Conservation (phyloP, 2,329 filamentous ascomycete species). For the Mycosphaerella sp. region DNA sequence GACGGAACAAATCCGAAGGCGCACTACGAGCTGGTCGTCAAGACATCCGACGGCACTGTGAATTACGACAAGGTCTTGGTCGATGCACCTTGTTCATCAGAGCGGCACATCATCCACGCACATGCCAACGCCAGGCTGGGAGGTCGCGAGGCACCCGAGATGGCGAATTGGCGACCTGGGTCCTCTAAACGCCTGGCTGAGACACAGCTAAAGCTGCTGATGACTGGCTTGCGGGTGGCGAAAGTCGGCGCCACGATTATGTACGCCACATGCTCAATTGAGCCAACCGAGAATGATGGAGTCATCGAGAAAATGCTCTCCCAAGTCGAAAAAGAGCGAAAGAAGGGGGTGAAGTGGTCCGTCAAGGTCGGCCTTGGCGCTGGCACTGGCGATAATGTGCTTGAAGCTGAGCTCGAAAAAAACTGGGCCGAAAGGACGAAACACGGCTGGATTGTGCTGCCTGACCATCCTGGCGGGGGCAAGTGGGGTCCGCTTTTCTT, state of each 20-base stretch:
- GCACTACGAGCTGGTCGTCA: constrained; percentile 26
- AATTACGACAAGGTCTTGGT: constrained; percentile 40
- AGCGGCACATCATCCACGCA: constrained; percentile 37
- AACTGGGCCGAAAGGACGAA: constrained; percentile 32
- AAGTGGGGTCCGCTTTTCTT: constrained; percentile 41
- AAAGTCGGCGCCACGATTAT: constrained; percentile 35
- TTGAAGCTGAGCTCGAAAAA: constrained; percentile 23
- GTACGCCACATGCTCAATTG: constrained; percentile 41
- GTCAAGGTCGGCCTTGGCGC: constrained; percentile 28
- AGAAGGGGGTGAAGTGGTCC: constrained; percentile 35
- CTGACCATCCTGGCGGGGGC: constrained; percentile 35
- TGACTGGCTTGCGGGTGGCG: constrained; percentile 35
- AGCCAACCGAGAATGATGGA: constrained; percentile 38
- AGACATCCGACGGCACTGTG: constrained; percentile 28
- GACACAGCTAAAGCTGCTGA: constrained; percentile 33
- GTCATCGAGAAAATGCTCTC: constrained; percentile 36
- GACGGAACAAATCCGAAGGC: constrained; percentile 22
- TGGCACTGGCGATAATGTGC: constrained; percentile 9
- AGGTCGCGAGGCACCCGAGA: constrained; percentile 31
- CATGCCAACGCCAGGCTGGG: constrained; percentile 28
- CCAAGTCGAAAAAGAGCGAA: constrained; percentile 35
- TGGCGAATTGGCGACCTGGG: constrained; percentile 36
- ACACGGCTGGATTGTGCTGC: constrained; percentile 38
- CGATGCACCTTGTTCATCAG: constrained; percentile 40
- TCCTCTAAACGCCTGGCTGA: constrained; percentile 36